Conservation (phyloP, 2,329 filamentous ascomycete genomes). For the Colletotrichum neosansevieriae region DNA sequence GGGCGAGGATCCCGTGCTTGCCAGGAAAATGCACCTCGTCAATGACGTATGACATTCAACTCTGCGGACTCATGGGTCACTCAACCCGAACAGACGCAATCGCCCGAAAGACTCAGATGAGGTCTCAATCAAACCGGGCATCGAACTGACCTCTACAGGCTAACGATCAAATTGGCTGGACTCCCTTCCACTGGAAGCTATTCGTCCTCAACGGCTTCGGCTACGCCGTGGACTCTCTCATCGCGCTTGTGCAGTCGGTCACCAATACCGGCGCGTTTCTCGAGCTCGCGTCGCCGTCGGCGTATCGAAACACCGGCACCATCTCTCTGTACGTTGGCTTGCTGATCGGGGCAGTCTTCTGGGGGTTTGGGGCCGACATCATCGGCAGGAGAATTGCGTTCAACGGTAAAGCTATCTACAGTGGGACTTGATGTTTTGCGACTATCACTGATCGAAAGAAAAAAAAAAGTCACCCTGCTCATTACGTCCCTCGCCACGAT, state of each 20-base stretch:
- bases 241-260: constrained; percentile 70
- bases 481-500: constrained; percentile 70
- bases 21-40: constrained; percentile 76
- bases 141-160: constrained; percentile 47
- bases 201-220: constrained; percentile 74
- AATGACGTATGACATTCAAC: constrained; percentile 66
- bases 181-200: constrained; percentile 68
- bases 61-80: constrained; percentile 1
- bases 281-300: constrained; percentile 51
- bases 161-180: constrained; percentile 72
- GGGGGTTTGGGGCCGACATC: constrained; percentile 72
- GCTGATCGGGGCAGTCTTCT: constrained; percentile 68
- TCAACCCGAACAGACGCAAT: background rate
- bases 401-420: constrained; percentile 53
- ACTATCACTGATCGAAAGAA: background rate
- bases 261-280: constrained; percentile 45
- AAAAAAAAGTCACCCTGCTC: constrained; percentile 60
- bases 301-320: constrained; percentile 63
- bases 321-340: constrained; percentile 67
- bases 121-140: background rate
- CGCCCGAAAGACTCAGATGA: background rate
- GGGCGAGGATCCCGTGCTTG: constrained; percentile 70
- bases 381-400: constrained; percentile 74
- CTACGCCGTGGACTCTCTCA: constrained; percentile 61
- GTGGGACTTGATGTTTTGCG: background rate